Base-by-base conservation (phyloP, 2,329 filamentous ascomycete genomes). In the Verticillium albo-atrum region DNA sequence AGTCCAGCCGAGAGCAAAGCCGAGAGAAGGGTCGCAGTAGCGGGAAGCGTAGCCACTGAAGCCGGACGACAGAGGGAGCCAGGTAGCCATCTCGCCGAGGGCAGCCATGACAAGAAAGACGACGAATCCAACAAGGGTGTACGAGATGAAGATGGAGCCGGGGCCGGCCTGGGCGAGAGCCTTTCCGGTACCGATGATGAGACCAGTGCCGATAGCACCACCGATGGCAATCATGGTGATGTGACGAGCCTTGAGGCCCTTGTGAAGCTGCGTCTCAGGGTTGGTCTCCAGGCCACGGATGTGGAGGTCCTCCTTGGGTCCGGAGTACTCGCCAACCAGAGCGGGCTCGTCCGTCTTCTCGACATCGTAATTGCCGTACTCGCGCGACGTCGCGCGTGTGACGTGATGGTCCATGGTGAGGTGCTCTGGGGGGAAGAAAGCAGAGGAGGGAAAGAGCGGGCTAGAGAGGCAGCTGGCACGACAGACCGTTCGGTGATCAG, bases 51-150 rank as follows among this genome's bases (percentile, higher is more conserved):
- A 95, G 68, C 89, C 89, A 62, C 90, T 90, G 74, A 95, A 96
- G 66, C 91, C 91, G 70, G 89, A 86, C 58, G 86, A 84, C 67
- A 92, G 80, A 56, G 91, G 91, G 34, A 95, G 74, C 89, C 89
- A 95, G 57, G 90, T 84, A 9, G 90, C 89, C 89, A 95, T 95
- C 74, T 94, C 90, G 63, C 90, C 91, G 4, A 95, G 84, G 59
- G 85, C 88, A 60, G 87, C 87, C 89, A 95, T 92, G 66, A 95
- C 90, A 50, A 92, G 77, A 73, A 87, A 95, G 65, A 94, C 91
- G 61, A 95, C 74, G 54, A 88, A 74, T 64, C 89, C 89, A 64
- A 91, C 82, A 62, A 89, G 72, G 37, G 83, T 79, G 75, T 91
- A 92, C 10, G 87, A 87, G 70, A 92, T 88, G 65, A 91, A 80